Evolutionary conservation across 2,329 filamentous ascomycete species (phyloP), one percentile per base, ranked within the genome.

Genomic region (Lomentospora prolificans): DNA sequence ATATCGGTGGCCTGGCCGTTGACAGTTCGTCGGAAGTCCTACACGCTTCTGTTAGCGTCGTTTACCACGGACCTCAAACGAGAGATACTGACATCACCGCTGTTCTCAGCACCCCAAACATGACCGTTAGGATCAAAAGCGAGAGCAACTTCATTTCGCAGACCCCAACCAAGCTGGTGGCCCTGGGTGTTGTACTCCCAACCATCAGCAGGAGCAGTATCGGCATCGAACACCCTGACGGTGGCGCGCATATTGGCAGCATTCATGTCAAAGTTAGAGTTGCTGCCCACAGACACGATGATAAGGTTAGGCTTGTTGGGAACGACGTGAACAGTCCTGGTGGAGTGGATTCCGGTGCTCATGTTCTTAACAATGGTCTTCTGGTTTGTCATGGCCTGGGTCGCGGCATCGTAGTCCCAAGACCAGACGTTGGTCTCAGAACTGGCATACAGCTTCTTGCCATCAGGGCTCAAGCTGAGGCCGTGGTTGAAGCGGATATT

Each of bases 121-220:
- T 67, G 64, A 7, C 27, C 63, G 39, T 64, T 68, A 4, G 67
- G 68, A 58, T 83, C 73, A 51, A 79, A 77, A 5, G 71, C 76
- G 30, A 86, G 70, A 7, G 82, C 83, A 17, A 85, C 80, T 27
- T 81, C 81, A 65, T 86, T 86, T 5, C 83, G 72, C 51, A 86
- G 67, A 0, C 72, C 72, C 48, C 71, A 73, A 0, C 66, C 71
- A 19, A 70, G 66, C 25, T 71, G 66, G 53, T 67, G 66, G 4
- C 71, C 71, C 17, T 67, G 64, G 1, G 65, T 70, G 56, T 69
- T 72, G 59, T 70, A 74, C 58, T 66, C 64, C 58, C 65, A 72
- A 0, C 70, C 71, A 6, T 53, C 60, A 0, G 65, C 58, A 0
- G 71, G 71, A 4, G 66, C 65, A 44, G 65, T 67, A 55, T 60